Conservation (phyloP, 2,329 filamentous ascomycete species). For the Gaeumannomyces tritici region DNA sequence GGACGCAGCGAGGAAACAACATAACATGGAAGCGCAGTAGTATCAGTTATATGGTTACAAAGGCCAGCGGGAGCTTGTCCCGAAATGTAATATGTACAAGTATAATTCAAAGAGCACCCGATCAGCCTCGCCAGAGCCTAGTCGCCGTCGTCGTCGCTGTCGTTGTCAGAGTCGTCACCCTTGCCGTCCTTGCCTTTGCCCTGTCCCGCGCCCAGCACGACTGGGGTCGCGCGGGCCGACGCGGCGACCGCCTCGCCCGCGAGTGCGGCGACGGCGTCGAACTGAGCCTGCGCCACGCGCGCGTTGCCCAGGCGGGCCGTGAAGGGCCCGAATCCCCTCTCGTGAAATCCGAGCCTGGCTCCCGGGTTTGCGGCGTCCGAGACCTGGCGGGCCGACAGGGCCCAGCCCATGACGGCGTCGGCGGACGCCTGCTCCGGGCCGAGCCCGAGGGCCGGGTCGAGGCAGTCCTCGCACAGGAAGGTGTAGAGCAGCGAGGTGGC, state of each 20-base stretch:
- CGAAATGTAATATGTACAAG: not conserved
- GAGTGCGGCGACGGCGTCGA: conserved; percentile 27
- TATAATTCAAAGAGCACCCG: not conserved
- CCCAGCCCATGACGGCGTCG: conserved; percentile 25
- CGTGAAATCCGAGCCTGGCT: conserved; percentile 20
- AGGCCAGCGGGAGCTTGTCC: not conserved
- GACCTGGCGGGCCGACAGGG: conserved; percentile 16
- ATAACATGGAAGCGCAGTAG: not conserved
- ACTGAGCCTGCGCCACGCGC: conserved; percentile 22
- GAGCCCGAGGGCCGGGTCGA: conserved; percentile 18
- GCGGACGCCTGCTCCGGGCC: conserved; percentile 13
- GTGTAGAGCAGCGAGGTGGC: conserved; percentile 32
- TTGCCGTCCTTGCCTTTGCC: conserved; percentile 12
- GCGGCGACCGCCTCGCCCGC: conserved; percentile 23
- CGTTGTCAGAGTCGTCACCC: conserved; percentile 10
- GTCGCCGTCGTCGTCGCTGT: conserved; percentile 9
- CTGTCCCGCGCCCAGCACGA: conserved; percentile 9
- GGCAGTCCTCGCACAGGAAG: conserved; percentile 31
- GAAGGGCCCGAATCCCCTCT: conserved; percentile 20
- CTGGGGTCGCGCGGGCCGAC: conserved; percentile 8
- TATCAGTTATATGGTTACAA: not conserved
- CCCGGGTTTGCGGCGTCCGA: conserved; percentile 12
- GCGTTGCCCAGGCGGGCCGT: conserved; percentile 18
- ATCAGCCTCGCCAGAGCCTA: too few relatives aligned
- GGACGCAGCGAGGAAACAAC: not conserved